Evolutionary conservation across 1,284 basidiomycete species (phyloP).

Genomic region (Melampsora larici-populina): DNA sequence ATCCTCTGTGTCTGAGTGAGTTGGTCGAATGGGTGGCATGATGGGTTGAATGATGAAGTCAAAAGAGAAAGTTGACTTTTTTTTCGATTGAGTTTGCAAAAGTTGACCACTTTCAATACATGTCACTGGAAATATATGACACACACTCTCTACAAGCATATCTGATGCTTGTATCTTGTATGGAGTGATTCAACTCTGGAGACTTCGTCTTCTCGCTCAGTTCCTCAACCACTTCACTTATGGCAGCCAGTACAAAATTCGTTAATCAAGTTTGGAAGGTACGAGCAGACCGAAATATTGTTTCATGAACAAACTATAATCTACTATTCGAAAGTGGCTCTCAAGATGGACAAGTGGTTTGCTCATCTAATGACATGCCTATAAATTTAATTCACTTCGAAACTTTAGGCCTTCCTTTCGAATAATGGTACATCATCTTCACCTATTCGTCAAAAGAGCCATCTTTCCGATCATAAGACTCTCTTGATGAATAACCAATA

Average conservation of each 20-base stretch:
- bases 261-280: slow-evolving; percentile 23
- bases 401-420: background rate
- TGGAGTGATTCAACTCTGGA: too few relatives aligned
- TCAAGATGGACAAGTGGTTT: background rate
- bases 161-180: too few relatives aligned
- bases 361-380: background rate
- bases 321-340: background rate
- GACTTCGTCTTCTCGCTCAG: background rate
- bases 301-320: background rate
- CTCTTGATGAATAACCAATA: too few relatives aligned
- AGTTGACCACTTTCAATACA: too few relatives aligned
- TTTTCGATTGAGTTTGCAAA: too few relatives aligned
- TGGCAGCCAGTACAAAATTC: slow-evolving; percentile 11
- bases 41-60: too few relatives aligned
- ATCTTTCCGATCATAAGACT: too few relatives aligned
- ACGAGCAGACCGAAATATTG: background rate
- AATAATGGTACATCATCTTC: slow-evolving; percentile 1
- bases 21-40: too few relatives aligned
- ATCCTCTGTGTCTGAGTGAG: too few relatives aligned
- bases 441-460: background rate
- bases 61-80: too few relatives aligned
- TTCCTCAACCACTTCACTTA: background rate
- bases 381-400: background rate
- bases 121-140: too few relatives aligned
- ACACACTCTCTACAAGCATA: too few relatives aligned